Evolutionary conservation across 805 yeast genomes (phyloP).

Genomic region (Candida endomychidarum): DNA sequence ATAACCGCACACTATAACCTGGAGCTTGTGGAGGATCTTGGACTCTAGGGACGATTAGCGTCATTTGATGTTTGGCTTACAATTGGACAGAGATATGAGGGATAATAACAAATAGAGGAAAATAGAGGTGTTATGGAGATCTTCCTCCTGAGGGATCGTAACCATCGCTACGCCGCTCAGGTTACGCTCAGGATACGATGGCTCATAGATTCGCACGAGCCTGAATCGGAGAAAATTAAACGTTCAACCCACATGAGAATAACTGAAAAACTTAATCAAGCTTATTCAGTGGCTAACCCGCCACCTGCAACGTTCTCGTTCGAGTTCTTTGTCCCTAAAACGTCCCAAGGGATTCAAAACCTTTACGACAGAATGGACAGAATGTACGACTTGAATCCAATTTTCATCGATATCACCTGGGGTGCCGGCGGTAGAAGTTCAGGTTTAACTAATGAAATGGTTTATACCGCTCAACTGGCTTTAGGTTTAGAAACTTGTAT

Average conservation of each 20-base stretch:
- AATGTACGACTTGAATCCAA: constrained; percentile 89
- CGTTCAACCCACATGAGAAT: constrained; percentile 34
- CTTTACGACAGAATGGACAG: constrained; percentile 96
- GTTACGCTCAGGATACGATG: no score
- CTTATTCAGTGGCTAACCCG: constrained; percentile 38
- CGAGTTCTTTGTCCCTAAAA: constrained; percentile 97
- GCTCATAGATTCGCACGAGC: no score
- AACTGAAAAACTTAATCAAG: constrained; percentile 42
- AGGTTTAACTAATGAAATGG: constrained; percentile 85
- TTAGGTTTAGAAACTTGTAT: constrained; percentile 94
- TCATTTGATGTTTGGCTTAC: no score
- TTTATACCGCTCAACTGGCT: constrained; percentile 84
- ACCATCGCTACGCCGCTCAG: no score
- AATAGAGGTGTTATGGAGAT: no score
- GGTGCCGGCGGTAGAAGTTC: constrained; percentile 94
- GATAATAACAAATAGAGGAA: no score
- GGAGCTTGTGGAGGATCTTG: no score
- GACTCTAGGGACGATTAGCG: no score
- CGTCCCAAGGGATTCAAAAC: constrained; percentile 94
- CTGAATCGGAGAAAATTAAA: not conserved
- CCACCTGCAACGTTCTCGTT: constrained; percentile 81
- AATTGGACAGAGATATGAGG: no score
- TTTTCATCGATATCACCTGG: constrained; percentile 96
- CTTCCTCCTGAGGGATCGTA: no score
- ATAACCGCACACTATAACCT: no score